Evolutionary conservation across 306 rosid genomes (phyloP).

Genomic region (Medicago arabica): DNA sequence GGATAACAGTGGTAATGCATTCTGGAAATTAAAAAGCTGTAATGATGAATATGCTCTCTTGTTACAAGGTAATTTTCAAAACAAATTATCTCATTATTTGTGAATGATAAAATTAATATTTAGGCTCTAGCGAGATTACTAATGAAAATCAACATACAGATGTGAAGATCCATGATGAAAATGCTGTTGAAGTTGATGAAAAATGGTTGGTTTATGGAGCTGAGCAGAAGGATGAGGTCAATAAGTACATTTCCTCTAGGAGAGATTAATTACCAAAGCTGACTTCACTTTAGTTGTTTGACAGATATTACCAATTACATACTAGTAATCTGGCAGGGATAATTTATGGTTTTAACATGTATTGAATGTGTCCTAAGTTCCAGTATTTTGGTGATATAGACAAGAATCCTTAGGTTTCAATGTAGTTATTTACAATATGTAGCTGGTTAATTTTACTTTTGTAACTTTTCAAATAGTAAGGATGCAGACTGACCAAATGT

Average conservation of each 20-base stretch:
- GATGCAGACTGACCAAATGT: not conserved
- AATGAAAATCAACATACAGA: constrained; percentile 37
- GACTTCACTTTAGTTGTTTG: not conserved
- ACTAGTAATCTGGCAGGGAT: not conserved
- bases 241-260: constrained; percentile 46
- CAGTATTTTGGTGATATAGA: not conserved
- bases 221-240: constrained; percentile 37
- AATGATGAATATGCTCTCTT: constrained; percentile 28
- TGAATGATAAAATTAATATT: constrained; percentile 12
- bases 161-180: constrained; percentile 5
- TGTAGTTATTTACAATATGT: not conserved
- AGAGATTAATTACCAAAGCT: not conserved
- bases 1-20: constrained; percentile 39
- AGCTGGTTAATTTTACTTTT: not conserved
- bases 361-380: not conserved
- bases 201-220: constrained; percentile 49
- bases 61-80: constrained; percentile 52
- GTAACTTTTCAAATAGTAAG: not conserved
- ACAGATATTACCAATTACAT: not conserved
- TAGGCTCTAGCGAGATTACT: constrained; percentile 28
- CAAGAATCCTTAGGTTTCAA: not conserved
- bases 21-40: constrained; percentile 47
- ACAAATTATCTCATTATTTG: not conserved
- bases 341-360: not conserved
- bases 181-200: constrained; percentile 35